Percentiles rank a stretch among this genome's conserved stretches.
phyloP scores from a whole-genome alignment of 768 basidiomycete species.

The Russula lepida region DNA sequence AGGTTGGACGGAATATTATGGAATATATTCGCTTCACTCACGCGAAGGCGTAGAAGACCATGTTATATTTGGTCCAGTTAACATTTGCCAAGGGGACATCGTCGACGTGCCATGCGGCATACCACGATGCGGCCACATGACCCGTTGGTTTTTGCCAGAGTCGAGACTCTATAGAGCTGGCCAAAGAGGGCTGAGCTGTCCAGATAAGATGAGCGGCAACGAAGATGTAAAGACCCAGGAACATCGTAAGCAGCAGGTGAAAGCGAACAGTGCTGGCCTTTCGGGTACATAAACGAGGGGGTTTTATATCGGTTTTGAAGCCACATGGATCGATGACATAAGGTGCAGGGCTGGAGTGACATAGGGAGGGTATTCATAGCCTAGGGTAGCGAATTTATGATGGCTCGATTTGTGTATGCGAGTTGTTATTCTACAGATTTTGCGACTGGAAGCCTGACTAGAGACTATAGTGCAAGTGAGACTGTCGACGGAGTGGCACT shows the following conservation, averaged over 20 bases:
- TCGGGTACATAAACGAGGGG: not conserved
- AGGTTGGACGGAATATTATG: not conserved
- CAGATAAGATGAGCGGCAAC: not conserved
- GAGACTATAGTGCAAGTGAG: not conserved
- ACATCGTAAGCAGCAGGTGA: not conserved
- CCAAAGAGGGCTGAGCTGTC: not conserved
- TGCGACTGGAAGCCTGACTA: too few species aligned
- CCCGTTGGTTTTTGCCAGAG: not conserved
- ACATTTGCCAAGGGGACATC: constrained; percentile 36
- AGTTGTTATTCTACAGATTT: too few species aligned
- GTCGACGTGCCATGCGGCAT: constrained; percentile 42
- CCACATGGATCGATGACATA: not conserved
- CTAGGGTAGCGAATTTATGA: not conserved
- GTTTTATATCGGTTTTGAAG: not conserved
- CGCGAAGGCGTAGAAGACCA: constrained; percentile 56
- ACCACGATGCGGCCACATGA: constrained; percentile 44
- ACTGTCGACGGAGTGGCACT: too few species aligned
- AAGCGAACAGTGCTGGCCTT: not conserved
- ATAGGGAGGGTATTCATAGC: not conserved
- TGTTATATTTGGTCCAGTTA: constrained; percentile 48
- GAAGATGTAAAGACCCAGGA: not conserved
- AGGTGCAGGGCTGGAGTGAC: not conserved
- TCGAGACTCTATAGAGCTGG: too few species aligned
- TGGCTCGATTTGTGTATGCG: not conserved
- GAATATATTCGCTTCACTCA: constrained; percentile 29